These are phyloP conservation scores for Tulasnella sp. DNA, from an alignment of 768 basidiomycete genomes.

Conservation along the genomic window DNA sequence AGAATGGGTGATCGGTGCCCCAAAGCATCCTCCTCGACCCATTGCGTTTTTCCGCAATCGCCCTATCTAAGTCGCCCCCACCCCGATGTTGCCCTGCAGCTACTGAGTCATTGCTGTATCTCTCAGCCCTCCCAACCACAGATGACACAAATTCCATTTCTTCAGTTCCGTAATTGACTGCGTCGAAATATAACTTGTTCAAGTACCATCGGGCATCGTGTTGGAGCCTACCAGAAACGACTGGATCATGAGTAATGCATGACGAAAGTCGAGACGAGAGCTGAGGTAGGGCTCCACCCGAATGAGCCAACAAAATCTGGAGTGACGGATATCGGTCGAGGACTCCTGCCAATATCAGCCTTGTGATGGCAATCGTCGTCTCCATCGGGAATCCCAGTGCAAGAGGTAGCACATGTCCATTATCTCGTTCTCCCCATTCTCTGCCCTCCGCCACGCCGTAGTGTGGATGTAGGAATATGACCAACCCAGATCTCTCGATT, in stretches of 20 bases:
- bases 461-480: conserved; percentile 77
- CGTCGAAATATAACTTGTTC: conserved; percentile 67
- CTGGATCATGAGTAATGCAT: conserved; percentile 75
- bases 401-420: conserved; percentile 79
- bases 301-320: conserved; percentile 71
- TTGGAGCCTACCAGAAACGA: conserved; percentile 56
- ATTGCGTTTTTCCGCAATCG: too few relatives aligned
- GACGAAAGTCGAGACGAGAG: conserved; percentile 75
- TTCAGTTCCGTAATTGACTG: conserved; percentile 79
- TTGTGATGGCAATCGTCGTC: conserved; percentile 69
- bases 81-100: conserved; percentile 30
- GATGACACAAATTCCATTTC: conserved; percentile 70
- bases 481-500: conserved; percentile 51
- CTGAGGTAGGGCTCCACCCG: conserved; percentile 71
- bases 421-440: conserved; percentile 61
- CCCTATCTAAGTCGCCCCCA: neutral
- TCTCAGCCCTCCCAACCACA: conserved; percentile 46
- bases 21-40: conserved; percentile 34
- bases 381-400: conserved; percentile 85
- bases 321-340: conserved; percentile 68
- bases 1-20: conserved; percentile 85
- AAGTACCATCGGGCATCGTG: conserved; percentile 77
- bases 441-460: conserved; percentile 58
- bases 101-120: conserved; percentile 26
- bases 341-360: conserved; percentile 68